phyloP scores from a whole-genome alignment of 495 filamentous ascomycete genomes.

The Darksidea phi region DNA sequence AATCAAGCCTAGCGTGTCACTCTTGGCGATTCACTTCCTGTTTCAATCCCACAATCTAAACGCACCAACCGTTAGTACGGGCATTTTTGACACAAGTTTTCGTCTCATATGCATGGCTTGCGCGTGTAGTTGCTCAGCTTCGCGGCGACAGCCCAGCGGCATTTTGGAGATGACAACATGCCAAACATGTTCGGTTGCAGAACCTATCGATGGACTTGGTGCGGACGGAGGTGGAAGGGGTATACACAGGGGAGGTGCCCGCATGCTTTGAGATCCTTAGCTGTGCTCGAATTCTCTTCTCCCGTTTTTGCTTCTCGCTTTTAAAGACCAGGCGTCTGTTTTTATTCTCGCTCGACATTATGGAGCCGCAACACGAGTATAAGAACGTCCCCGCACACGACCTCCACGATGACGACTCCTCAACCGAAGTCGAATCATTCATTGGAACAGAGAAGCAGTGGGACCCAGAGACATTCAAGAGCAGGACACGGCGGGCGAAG shows the following conservation, averaged over 20 bases:
- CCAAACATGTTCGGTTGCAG: slow-evolving; percentile 20
- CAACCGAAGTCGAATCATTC: slow-evolving; percentile 24
- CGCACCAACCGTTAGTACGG: slow-evolving; percentile 14
- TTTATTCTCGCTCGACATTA: neutral
- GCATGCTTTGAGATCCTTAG: slow-evolving; percentile 1
- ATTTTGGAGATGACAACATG: slow-evolving; percentile 1
- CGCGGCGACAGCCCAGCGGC: neutral
- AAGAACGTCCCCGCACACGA: slow-evolving; percentile 14
- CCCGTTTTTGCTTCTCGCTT: neutral
- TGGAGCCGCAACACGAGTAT: slow-evolving; percentile 24
- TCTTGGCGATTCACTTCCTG: slow-evolving; percentile 27
- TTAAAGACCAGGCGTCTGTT: slow-evolving; percentile 7
- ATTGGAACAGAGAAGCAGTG: slow-evolving; percentile 19
- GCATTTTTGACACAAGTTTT: slow-evolving; percentile 4
- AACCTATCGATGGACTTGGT: neutral
- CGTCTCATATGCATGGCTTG: slow-evolving; percentile 2
- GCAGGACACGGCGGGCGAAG: slow-evolving; percentile 13
- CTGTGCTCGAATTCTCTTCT: slow-evolving; percentile 16
- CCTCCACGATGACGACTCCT: slow-evolving; percentile 26
- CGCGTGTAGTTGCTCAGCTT: neutral
- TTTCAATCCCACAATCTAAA: neutral
- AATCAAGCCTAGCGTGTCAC: slow-evolving; percentile 12
- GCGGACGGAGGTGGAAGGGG: neutral
- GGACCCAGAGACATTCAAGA: slow-evolving; percentile 2
- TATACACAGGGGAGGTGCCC: neutral